Percentiles rank a stretch among this genome's conserved stretches.
phyloP scores from a whole-genome alignment of 176 grass and related monocot species.

The Themeda triandra region DNA sequence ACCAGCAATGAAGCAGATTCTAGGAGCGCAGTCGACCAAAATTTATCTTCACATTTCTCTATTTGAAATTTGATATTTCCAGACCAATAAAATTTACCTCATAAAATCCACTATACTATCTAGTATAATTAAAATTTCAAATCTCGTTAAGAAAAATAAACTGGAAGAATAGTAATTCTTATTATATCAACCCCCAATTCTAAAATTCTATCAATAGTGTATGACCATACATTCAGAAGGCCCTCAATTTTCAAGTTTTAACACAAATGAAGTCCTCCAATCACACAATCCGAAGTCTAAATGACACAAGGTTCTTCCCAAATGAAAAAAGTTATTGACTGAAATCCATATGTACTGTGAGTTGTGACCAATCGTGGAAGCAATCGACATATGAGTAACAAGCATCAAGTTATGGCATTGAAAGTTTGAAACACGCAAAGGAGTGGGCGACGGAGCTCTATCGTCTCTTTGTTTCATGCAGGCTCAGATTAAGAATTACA shows the following conservation, averaged over 20 bases:
- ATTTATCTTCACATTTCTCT: not conserved
- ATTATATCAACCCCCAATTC: not conserved
- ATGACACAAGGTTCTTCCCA: not conserved
- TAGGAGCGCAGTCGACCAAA: not conserved
- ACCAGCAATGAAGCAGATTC: not conserved
- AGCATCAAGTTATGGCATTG: not conserved
- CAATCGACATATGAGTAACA: not conserved
- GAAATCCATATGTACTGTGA: not conserved
- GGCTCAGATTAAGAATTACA: not conserved
- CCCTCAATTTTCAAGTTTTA: not conserved
- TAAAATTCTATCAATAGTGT: not conserved
- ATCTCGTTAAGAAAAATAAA: not conserved
- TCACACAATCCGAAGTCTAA: not conserved
- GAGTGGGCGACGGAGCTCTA: not conserved
- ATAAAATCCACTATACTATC: not conserved
- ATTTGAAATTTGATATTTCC: not conserved
- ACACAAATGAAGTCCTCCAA: not conserved
- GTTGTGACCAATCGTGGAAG: not conserved
- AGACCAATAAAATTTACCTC: constrained; percentile 7
- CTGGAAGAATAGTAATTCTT: not conserved
- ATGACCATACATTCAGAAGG: not conserved
- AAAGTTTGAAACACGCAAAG: not conserved
- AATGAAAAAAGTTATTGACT: not conserved
- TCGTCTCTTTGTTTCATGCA: not conserved
- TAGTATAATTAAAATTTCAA: not conserved